phyloP scores from a whole-genome alignment of 2,329 filamentous ascomycete genomes.

The Phialophora verrucosa region DNA sequence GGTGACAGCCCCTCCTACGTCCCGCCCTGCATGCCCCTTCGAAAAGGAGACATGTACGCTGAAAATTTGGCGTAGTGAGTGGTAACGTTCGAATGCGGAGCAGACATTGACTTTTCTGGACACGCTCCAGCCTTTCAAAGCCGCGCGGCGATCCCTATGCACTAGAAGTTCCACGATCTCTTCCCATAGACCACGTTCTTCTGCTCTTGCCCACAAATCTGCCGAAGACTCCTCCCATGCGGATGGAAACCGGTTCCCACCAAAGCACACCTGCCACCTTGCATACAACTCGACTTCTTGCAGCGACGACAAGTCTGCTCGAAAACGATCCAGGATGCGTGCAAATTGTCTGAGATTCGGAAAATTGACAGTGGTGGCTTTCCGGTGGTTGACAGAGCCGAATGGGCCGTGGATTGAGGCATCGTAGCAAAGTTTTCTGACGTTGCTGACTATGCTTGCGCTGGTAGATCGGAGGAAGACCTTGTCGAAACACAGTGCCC shows the following conservation, averaged over 20 bases:
- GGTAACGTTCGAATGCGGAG: neutral
- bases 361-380: neutral
- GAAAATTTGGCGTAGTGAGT: neutral
- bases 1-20: neutral
- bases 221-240: neutral
- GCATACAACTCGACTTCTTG: neutral
- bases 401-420: slow-evolving; percentile 2
- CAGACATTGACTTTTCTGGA: neutral
- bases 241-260: neutral
- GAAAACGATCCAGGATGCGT: neutral
- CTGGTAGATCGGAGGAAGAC: neutral
- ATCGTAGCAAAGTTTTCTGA: slow-evolving; percentile 6
- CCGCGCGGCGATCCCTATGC: neutral
- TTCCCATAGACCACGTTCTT: neutral
- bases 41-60: slow-evolving; percentile 1
- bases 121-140: neutral
- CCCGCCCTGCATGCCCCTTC: neutral
- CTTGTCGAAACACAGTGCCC: neutral
- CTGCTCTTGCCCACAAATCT: neutral
- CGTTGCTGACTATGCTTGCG: neutral
- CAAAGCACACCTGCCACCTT: neutral
- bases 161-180: neutral
- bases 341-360: neutral
- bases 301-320: neutral
- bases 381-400: neutral